Evolutionary conservation across 768 basidiomycete genomes (phyloP).

Genomic region (Suillus sp.): DNA sequence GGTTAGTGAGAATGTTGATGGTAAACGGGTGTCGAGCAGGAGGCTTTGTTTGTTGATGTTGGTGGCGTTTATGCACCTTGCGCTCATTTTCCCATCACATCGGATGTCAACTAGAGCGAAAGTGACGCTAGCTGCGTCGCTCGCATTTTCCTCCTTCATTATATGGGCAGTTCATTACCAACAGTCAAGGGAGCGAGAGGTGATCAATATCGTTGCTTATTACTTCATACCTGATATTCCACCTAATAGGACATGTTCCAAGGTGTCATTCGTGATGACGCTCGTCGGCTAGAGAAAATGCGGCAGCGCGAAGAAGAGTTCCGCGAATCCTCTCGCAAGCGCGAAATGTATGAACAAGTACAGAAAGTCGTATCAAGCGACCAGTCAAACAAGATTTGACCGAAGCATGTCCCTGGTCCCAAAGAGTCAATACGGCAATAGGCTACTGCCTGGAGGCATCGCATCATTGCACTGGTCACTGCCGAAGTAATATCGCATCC

Average conservation of each 20-base stretch:
- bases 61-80: constrained; percentile 17
- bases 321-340: constrained; percentile 60
- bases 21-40: constrained; percentile 10
- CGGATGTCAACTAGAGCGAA: constrained; percentile 72
- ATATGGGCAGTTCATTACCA: constrained; percentile 91
- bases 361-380: constrained; percentile 36
- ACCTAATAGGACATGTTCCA: constrained; percentile 78
- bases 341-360: constrained; percentile 64
- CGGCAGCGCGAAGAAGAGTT: constrained; percentile 63
- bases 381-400: constrained; percentile 14
- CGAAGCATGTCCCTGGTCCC: background rate
- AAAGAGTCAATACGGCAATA: background rate
- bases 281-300: constrained; percentile 73
- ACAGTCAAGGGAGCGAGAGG: constrained; percentile 82
- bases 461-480: background rate
- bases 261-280: constrained; percentile 89
- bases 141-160: constrained; percentile 63
- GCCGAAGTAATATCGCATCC: background rate
- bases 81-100: constrained; percentile 7
- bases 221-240: constrained; percentile 6
- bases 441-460: background rate
- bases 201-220: constrained; percentile 34
- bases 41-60: constrained; percentile 45
- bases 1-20: constrained; percentile 10
- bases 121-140: constrained; percentile 67